phyloP scores from a whole-genome alignment of 352 stramenopile genomes.

The Globisporangium spiculum region DNA sequence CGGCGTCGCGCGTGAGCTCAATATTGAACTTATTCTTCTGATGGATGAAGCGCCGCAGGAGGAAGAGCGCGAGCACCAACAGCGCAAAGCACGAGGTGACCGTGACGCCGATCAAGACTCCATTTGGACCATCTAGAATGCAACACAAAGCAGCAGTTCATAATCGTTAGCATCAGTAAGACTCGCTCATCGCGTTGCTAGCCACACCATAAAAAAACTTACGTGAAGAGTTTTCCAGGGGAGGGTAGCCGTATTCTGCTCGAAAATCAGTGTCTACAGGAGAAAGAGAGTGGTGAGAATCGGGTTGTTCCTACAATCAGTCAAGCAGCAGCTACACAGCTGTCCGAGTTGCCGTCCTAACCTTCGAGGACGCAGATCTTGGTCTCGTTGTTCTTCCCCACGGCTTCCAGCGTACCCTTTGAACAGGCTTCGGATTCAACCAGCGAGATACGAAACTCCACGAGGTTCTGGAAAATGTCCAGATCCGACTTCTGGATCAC shows the following conservation, averaged over 20 bases:
- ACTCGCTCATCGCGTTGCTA: background rate
- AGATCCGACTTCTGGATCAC: conserved; percentile 20
- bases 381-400: background rate
- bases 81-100: conserved; percentile 2
- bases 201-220: background rate
- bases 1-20: conserved; percentile 20
- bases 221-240: background rate
- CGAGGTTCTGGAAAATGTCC: conserved; percentile 12
- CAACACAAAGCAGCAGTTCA: background rate
- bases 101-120: conserved; percentile 6
- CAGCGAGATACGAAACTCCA: conserved; percentile 9
- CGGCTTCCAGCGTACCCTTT: background rate
- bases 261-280: background rate
- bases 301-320: no score
- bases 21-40: conserved; percentile 21
- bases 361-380: conserved; percentile 15
- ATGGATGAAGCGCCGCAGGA: conserved; percentile 15
- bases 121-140: background rate
- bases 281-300: background rate
- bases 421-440: conserved; percentile 8
- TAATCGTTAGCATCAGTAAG: background rate
- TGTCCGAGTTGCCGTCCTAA: background rate
- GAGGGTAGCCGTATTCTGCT: background rate
- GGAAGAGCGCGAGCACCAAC: conserved; percentile 7
- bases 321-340: background rate